Base-by-base conservation (phyloP, 108 stramenopile species). In the Thalassiosira profunda region DNA sequence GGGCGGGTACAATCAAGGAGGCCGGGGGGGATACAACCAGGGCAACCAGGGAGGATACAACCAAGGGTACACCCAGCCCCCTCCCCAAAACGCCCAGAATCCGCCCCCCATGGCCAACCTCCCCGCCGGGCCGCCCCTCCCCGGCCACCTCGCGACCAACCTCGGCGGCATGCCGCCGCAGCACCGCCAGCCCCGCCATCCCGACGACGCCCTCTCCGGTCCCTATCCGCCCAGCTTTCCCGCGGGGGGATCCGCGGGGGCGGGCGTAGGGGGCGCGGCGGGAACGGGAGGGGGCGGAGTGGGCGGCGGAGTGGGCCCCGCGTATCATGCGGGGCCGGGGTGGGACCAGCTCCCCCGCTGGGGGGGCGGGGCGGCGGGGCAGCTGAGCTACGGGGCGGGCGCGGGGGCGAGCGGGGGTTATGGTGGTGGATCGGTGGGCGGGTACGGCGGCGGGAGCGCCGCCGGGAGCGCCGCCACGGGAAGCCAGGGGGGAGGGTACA, bases 331-430 rank as follows among this genome's bases (percentile, higher is more conserved):
- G 38, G 64, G 64, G 14, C 64, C 64, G 23, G 64, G 64, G 26
- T 66, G 64, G 64, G 49, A 66, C 37, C 64, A 66, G 49, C 64
- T 66, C 37, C 64, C 64, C 7, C 64, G 64, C 52, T 66, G 64
- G 64, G 64, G 64, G 29, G 64, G 64, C 10, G 64, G 49, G 1
- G 48, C 34, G 7, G 63, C 31, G 20, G 64, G 51, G 4, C 48
- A 51, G 21, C 38, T 58, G 9, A 41, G 40, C 7, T 66, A 66
- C 33, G 64, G 64, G 21, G 15, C 64, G 12, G 49, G 9, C 21
- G 43, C 30, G 11, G 43, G 10, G 10, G 30, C 45, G 9, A 43
- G 46, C 33, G 43, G 44, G 42, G 31, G 31, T 18, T n/a, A 46
- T 20, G 61, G 47, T 2, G 36, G 59, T 47, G 67, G 29, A 28